phyloP scores from a whole-genome alignment of 257 asterid genomes.

The Solanum ossicruentum region DNA sequence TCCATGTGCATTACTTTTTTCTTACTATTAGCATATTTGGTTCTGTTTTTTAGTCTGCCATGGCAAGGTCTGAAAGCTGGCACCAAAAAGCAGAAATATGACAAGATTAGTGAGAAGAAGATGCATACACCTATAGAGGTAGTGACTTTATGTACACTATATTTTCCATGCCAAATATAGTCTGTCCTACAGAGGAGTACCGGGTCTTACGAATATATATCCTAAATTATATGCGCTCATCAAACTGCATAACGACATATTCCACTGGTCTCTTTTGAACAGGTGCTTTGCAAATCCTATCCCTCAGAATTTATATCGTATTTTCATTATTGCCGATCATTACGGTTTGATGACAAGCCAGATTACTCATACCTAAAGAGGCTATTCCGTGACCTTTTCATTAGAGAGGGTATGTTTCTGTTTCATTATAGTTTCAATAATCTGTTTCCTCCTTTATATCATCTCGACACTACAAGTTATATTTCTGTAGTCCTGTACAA shows the following conservation, averaged over 20 bases:
- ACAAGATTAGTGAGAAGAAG: constrained; percentile 93
- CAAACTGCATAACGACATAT: not conserved
- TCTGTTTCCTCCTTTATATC: not conserved
- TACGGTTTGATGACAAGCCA: constrained; percentile 83
- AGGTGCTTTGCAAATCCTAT: constrained; percentile 89
- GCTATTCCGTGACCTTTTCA: constrained; percentile 71
- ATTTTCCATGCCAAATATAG: not conserved
- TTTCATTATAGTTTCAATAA: not conserved
- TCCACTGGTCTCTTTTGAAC: not conserved
- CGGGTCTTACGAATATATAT: not conserved
- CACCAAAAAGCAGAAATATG: constrained; percentile 94
- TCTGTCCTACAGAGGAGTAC: not conserved
- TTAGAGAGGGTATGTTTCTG: constrained; percentile 57
- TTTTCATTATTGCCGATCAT: constrained; percentile 87
- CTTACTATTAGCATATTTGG: not conserved
- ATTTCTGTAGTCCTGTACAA: not conserved
- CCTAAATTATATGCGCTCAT: not conserved
- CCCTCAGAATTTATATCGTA: constrained; percentile 84
- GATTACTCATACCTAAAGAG: constrained; percentile 85
- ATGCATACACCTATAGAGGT: constrained; percentile 95
- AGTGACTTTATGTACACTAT: not conserved
- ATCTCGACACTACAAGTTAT: not conserved
- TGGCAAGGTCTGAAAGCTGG: constrained; percentile 99
- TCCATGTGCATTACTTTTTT: not conserved
- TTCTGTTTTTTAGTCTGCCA: constrained; percentile 53